Evolutionary conservation across 345 rosid genomes (phyloP).

Genomic region (Ceriops decandra): DNA sequence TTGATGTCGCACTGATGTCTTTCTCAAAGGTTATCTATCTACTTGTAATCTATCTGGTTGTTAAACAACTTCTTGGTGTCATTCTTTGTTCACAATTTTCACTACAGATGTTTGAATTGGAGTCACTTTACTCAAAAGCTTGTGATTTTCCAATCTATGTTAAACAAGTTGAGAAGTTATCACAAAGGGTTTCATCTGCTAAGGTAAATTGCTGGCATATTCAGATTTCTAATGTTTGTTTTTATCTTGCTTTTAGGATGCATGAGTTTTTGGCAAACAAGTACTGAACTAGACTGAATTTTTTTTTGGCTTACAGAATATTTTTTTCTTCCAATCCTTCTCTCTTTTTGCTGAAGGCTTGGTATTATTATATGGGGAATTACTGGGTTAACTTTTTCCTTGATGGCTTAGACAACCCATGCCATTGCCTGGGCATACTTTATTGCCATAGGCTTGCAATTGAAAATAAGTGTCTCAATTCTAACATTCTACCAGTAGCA

Average conservation of each 20-base stretch:
- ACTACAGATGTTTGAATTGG: conserved; percentile 62
- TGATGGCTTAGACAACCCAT: no score
- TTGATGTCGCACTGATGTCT: conserved; percentile 48
- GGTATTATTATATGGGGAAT: no score
- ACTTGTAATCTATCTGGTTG: no score
- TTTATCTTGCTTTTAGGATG: background rate
- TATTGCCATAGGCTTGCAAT: no score
- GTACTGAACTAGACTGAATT: background rate
- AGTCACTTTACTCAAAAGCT: conserved; percentile 54
- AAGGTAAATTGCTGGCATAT: conserved; percentile 48
- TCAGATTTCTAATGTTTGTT: background rate
- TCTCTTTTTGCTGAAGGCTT: no score
- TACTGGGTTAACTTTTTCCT: no score
- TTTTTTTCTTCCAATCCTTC: no score
- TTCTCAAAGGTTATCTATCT: conserved; percentile 42
- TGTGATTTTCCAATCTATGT: conserved; percentile 50
- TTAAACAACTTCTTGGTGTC: background rate
- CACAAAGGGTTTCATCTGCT: conserved; percentile 45
- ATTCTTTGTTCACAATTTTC: conserved; percentile 10
- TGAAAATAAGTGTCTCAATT: no score
- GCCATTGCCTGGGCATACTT: no score
- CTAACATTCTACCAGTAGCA: no score
- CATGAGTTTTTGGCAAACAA: background rate
- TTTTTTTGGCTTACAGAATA: background rate
- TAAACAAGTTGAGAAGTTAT: conserved; percentile 47